Conservation (phyloP, 2,329 filamentous ascomycete species). For the Phaeosphaeriaceae sp. region DNA sequence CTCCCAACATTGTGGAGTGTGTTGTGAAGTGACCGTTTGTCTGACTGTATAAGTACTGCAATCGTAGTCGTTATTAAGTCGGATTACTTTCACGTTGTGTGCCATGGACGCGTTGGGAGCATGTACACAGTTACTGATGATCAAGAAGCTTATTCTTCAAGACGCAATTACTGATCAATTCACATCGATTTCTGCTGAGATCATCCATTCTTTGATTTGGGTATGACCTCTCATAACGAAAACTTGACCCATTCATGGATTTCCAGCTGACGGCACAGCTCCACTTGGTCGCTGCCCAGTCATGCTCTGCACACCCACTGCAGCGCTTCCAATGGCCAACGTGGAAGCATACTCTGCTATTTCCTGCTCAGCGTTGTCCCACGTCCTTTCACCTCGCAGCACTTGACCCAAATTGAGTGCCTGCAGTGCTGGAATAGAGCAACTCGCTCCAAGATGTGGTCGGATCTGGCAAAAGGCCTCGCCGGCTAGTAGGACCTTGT, state of each 20-base stretch:
- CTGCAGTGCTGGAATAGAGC: conserved; percentile 53
- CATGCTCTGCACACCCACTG: conserved; percentile 19
- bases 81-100: too few species aligned
- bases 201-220: too few species aligned
- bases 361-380: conserved; percentile 38
- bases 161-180: too few species aligned
- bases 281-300: conserved; percentile 22
- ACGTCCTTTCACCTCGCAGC: conserved; percentile 40
- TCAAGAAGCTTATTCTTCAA: too few species aligned
- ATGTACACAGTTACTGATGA: too few species aligned
- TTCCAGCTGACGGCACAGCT: conserved; percentile 1
- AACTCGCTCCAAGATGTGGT: conserved; percentile 53
- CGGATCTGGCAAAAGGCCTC: conserved; percentile 53
- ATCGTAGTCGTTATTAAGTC: too few species aligned
- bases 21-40: too few species aligned
- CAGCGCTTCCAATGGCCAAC: conserved; percentile 16
- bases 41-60: too few species aligned
- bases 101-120: too few species aligned
- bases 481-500: conserved; percentile 53
- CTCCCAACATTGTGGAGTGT: too few species aligned
- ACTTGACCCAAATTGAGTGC: conserved; percentile 44
- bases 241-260: background rate
- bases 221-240: too few species aligned
- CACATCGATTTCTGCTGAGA: too few species aligned
- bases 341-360: conserved; percentile 34